These are phyloP conservation scores for Cadophora luteo-olivacea DNA, from an alignment of 2,329 filamentous ascomycete genomes.

Conservation along the genomic window DNA sequence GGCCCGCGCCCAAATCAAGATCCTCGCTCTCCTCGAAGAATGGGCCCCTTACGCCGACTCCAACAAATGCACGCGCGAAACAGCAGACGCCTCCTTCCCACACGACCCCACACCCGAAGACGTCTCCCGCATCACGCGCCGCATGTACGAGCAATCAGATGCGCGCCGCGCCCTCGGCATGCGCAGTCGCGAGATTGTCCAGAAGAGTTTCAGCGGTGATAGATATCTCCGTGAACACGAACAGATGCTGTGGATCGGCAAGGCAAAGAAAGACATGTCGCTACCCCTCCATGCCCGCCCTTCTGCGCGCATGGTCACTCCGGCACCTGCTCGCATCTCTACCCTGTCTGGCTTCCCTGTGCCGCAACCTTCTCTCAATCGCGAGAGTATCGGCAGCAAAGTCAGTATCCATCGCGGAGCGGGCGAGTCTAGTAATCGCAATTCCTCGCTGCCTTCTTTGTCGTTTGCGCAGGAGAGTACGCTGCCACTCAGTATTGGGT, in stretches of 20 bases:
- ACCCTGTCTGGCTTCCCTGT: not conserved
- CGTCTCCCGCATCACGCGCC: constrained; percentile 57
- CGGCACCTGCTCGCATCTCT: not conserved
- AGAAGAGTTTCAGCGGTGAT: constrained; percentile 64
- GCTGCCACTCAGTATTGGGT: constrained; percentile 13
- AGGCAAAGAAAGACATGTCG: constrained; percentile 23
- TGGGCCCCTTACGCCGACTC: constrained; percentile 62
- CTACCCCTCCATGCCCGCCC: constrained; percentile 1
- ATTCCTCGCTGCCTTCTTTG: not conserved
- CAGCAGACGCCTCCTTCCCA: constrained; percentile 18
- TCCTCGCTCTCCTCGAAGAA: constrained; percentile 66
- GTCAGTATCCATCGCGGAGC: constrained; percentile 4
- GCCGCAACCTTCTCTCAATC: not conserved
- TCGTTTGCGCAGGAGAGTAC: constrained; percentile 9
- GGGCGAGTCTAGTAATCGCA: not conserved
- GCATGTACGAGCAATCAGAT: constrained; percentile 62
- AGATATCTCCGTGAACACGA: constrained; percentile 67
- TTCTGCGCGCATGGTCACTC: not conserved
- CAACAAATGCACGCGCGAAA: constrained; percentile 2
- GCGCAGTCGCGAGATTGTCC: constrained; percentile 62
- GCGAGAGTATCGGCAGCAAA: not conserved
- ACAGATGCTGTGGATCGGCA: constrained; percentile 58
- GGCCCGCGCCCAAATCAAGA: constrained; percentile 65
- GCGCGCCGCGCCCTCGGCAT: constrained; percentile 63
- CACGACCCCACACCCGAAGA: constrained; percentile 54